Conservation (phyloP, 495 filamentous ascomycete species). For the Collariella sp. region DNA sequence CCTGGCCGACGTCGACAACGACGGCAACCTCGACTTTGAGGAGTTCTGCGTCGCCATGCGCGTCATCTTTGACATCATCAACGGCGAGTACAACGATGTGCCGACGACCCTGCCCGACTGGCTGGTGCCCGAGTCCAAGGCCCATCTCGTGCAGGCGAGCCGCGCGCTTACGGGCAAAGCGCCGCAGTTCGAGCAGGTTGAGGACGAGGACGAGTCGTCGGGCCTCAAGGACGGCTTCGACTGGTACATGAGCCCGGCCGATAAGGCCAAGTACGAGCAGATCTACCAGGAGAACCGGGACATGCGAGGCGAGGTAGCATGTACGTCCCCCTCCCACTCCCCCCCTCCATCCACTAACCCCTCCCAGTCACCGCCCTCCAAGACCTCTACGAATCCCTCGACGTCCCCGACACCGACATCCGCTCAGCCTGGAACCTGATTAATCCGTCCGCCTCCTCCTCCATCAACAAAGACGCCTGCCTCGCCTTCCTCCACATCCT, state of each 20-base stretch:
- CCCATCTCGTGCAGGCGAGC: constrained; percentile 85
- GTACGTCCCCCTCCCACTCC: constrained; percentile 38
- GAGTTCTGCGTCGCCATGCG: constrained; percentile 99
- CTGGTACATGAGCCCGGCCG: constrained; percentile 94
- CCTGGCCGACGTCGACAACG: constrained; percentile 89
- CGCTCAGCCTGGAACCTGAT: constrained; percentile 93
- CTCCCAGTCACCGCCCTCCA: constrained; percentile 63
- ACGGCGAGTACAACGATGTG: constrained; percentile 85
- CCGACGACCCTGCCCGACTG: constrained; percentile 80
- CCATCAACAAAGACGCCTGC: constrained; percentile 88
- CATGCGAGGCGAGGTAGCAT: constrained; percentile 74
- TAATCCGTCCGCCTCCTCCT: constrained; percentile 68
- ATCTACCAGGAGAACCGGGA: constrained; percentile 89
- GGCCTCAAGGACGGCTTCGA: constrained; percentile 94
- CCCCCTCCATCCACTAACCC: neutral
- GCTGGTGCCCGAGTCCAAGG: constrained; percentile 93
- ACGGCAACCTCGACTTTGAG: constrained; percentile 96
- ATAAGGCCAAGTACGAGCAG: constrained; percentile 88
- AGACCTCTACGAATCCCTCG: constrained; percentile 79
- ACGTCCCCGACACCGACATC: constrained; percentile 93
- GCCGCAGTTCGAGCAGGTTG: constrained; percentile 69
- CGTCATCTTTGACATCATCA: constrained; percentile 91
- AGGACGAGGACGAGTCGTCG: constrained; percentile 68
- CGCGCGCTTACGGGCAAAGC: constrained; percentile 69
- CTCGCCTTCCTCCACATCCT: constrained; percentile 95